phyloP scores from a whole-genome alignment of 768 basidiomycete species.

The Coprinopsis marcescibilis region DNA sequence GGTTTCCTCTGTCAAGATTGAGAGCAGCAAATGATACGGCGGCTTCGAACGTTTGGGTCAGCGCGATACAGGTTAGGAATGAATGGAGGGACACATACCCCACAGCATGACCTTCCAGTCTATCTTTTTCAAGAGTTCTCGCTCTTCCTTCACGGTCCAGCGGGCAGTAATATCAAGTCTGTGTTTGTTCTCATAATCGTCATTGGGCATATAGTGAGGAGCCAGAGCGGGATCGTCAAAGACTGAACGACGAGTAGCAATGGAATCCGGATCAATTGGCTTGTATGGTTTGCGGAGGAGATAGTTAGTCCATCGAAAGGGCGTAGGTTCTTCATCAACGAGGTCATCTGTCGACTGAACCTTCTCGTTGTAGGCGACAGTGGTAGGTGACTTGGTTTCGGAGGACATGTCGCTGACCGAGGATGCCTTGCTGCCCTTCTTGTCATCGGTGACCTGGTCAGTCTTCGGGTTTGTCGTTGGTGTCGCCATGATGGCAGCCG shows the following conservation, averaged over 20 bases:
- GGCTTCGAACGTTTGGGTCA: conserved; percentile 19
- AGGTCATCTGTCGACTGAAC: conserved; percentile 20
- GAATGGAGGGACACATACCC: conserved; percentile 17
- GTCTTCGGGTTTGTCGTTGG: not conserved
- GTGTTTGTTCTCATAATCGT: conserved; percentile 48
- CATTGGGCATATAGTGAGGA: conserved; percentile 43
- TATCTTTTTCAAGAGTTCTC: conserved; percentile 44
- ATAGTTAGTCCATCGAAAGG: conserved; percentile 30
- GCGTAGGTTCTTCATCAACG: conserved; percentile 29
- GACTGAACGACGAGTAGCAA: conserved; percentile 45
- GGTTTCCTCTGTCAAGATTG: conserved; percentile 48
- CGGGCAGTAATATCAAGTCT: conserved; percentile 52
- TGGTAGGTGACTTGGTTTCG: not conserved
- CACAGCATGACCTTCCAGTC: conserved; percentile 59
- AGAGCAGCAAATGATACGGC: conserved; percentile 52
- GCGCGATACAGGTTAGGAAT: not conserved
- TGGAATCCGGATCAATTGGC: conserved; percentile 28
- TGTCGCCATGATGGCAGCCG: not conserved
- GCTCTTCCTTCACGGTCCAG: conserved; percentile 57
- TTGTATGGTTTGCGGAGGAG: conserved; percentile 23
- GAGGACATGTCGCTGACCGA: not conserved
- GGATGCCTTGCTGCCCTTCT: conserved; percentile 1
- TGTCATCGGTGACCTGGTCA: not conserved
- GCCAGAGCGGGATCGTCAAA: conserved; percentile 46
- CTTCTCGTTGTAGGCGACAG: not conserved